phyloP scores from a whole-genome alignment of 2,329 filamentous ascomycete genomes.

The Botryotinia calthae region DNA sequence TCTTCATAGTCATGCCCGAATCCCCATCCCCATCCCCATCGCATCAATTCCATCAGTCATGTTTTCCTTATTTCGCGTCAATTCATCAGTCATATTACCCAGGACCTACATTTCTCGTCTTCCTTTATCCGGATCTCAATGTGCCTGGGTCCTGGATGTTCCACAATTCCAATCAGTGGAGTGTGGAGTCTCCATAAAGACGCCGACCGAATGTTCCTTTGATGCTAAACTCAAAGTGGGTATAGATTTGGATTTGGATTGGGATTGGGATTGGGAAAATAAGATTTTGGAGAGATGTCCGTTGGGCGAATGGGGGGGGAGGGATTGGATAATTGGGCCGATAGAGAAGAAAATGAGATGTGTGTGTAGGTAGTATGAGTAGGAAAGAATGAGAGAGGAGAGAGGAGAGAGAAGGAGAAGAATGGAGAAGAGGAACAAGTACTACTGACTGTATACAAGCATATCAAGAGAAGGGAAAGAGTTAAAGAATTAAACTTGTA shows the following conservation, averaged over 20 bases:
- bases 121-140: neutral
- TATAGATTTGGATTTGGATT: neutral
- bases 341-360: neutral
- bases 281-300: neutral
- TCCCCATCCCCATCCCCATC: neutral
- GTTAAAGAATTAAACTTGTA: neutral
- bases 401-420: too few relatives aligned
- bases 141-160: neutral
- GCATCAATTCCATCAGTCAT: neutral
- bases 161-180: neutral
- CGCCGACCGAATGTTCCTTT: conserved; percentile 1
- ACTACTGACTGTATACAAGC: too few relatives aligned
- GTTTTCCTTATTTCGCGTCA: neutral
- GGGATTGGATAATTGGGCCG: neutral
- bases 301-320: neutral
- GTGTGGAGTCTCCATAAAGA: conserved; percentile 16
- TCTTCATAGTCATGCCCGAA: neutral
- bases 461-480: neutral
- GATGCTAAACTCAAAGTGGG: neutral
- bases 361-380: neutral
- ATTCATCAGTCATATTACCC: neutral
- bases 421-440: neutral
- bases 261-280: neutral
- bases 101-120: neutral
- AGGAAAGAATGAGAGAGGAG: too few relatives aligned